Conservation (phyloP, 169 alveolate species). For the Cyclospora cayetanensis region DNA sequence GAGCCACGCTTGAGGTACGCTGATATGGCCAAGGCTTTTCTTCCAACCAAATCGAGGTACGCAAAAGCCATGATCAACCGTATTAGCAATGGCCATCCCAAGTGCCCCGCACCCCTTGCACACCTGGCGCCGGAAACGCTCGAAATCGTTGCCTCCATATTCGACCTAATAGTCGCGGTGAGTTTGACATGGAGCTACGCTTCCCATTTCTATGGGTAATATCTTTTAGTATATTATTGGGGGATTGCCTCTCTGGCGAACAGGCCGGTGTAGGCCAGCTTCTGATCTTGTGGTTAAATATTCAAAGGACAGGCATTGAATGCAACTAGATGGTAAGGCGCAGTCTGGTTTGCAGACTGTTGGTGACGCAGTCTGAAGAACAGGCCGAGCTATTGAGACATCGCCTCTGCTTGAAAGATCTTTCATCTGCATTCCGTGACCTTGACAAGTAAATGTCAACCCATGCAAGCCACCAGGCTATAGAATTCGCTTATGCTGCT, state of each 20-base stretch:
- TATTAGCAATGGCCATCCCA: constrained; percentile 67
- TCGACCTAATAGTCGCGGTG: constrained; percentile 69
- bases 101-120: constrained; percentile 66
- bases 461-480: neutral
- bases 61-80: constrained; percentile 73
- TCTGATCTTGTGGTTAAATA: too few relatives aligned
- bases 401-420: constrained; percentile 64
- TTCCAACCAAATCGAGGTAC: constrained; percentile 65
- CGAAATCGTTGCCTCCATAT: constrained; percentile 65
- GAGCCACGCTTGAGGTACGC: constrained; percentile 71
- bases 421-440: constrained; percentile 61
- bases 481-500: neutral
- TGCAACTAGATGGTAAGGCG: too few relatives aligned
- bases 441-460: constrained; percentile 67
- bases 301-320: too few relatives aligned
- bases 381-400: constrained; percentile 72
- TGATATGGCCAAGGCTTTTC: constrained; percentile 70
- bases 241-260: too few relatives aligned
- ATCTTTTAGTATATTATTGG: too few relatives aligned
- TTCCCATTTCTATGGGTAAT: too few relatives aligned
- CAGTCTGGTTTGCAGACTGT: neutral
- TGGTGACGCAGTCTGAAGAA: constrained; percentile 68
- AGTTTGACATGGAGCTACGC: too few relatives aligned
- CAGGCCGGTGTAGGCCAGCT: too few relatives aligned
- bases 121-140: constrained; percentile 71